These are phyloP conservation scores for Nelumbo lutea DNA, from an alignment of 164 flowering plant genomes.

Conservation along the genomic window DNA sequence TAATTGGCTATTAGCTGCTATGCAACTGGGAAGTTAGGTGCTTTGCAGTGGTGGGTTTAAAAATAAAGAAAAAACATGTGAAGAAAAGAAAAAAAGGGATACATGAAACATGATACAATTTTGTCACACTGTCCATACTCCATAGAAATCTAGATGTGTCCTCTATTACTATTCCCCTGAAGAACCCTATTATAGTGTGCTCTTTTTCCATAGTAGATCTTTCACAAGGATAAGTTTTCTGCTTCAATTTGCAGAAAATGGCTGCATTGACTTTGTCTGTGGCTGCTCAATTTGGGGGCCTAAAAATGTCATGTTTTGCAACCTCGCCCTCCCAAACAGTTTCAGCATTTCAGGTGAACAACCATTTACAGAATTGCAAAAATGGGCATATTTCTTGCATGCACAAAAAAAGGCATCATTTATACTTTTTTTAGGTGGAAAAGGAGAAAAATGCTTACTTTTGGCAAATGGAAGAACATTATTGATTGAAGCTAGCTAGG, in stretches of 20 bases:
- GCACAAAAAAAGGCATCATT: background rate
- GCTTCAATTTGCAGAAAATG: background rate
- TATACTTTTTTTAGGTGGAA: background rate
- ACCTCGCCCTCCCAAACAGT: background rate
- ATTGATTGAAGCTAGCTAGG: background rate
- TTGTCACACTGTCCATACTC: too few relatives aligned
- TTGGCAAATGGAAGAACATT: background rate
- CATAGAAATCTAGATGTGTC: too few relatives aligned
- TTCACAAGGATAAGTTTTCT: too few relatives aligned
- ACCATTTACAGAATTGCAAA: background rate
- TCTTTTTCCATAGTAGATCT: too few relatives aligned
- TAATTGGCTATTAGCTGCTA: background rate
- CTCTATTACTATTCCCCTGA: too few relatives aligned
- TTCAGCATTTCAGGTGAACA: too few relatives aligned
- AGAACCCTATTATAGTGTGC: too few relatives aligned
- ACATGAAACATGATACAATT: too few relatives aligned
- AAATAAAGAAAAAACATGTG: too few relatives aligned
- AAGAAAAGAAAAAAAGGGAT: too few relatives aligned
- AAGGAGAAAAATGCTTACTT: background rate
- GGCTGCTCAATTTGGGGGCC: background rate
- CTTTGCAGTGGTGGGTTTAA: too few relatives aligned
- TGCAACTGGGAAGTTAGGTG: background rate
- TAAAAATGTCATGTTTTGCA: background rate
- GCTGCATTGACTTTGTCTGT: background rate
- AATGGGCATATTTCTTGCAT: background rate